These are phyloP conservation scores for Gamsiella multidivaricata DNA, from an alignment of 192 early-diverging fungal genomes.

Conservation along the genomic window DNA sequence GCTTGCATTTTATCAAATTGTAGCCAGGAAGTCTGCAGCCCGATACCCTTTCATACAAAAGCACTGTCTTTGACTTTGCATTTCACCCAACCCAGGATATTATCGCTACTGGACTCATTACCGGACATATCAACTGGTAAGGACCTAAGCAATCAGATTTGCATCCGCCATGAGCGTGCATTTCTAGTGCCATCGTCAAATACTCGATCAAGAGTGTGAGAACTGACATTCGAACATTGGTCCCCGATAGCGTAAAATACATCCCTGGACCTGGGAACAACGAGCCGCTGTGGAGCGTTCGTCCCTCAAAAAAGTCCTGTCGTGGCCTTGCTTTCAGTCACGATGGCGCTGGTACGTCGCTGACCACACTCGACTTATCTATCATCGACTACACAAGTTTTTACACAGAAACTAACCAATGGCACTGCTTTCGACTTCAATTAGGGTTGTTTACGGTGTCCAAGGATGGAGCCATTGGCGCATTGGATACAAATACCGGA, in stretches of 20 bases:
- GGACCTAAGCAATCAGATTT: neutral
- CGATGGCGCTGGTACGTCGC: constrained; percentile 71
- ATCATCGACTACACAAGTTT: constrained; percentile 1
- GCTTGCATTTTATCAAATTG: too few species aligned
- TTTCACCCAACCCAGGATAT: constrained; percentile 78
- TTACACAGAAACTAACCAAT: neutral
- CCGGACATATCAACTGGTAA: constrained; percentile 79
- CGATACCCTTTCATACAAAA: constrained; percentile 58
- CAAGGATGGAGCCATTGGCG: constrained; percentile 85
- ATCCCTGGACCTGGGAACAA: constrained; percentile 40
- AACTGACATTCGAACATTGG: constrained; percentile 5
- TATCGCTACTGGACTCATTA: constrained; percentile 78
- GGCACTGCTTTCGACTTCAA: neutral
- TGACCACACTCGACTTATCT: neutral
- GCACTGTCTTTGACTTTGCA: constrained; percentile 69
- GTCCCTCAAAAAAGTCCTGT: constrained; percentile 87
- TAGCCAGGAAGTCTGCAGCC: constrained; percentile 47
- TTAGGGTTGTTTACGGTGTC: constrained; percentile 83
- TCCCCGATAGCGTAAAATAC: constrained; percentile 45
- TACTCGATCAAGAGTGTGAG: neutral
- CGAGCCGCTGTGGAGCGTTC: constrained; percentile 60
- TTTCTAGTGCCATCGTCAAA: neutral
- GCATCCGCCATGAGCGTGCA: neutral
- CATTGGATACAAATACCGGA: constrained; percentile 82
- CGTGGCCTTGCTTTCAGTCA: constrained; percentile 83